Conservation (phyloP, 1,284 basidiomycete species). For the Rhodofomes roseus region DNA sequence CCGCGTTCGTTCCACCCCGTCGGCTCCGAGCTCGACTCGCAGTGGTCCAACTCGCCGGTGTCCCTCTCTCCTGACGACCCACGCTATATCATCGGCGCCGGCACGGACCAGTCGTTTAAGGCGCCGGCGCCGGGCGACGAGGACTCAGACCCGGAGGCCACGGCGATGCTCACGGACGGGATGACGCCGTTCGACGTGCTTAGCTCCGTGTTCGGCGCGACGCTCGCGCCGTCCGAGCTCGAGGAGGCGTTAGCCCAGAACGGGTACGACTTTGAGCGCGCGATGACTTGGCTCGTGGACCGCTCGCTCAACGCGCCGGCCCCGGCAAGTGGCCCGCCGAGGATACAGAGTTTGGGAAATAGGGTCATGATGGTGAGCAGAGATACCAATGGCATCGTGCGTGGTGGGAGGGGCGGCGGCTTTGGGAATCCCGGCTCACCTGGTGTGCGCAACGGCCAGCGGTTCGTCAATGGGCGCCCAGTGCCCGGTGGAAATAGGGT, state of each 20-base stretch:
- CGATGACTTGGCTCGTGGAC: slow-evolving; percentile 91
- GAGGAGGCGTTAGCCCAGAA: slow-evolving; percentile 89
- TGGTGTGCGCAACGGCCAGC: slow-evolving; percentile 44
- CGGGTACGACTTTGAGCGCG: slow-evolving; percentile 91
- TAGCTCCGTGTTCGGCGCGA: slow-evolving; percentile 87
- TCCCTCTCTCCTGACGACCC: slow-evolving; percentile 47
- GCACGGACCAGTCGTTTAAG: neutral
- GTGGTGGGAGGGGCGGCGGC: slow-evolving; percentile 46
- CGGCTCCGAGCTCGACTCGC: slow-evolving; percentile 56
- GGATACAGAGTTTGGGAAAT: slow-evolving; percentile 58
- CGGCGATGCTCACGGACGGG: slow-evolving; percentile 70
- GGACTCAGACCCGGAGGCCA: slow-evolving; percentile 51
- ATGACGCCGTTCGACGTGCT: slow-evolving; percentile 98
- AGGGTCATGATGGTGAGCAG: slow-evolving; percentile 60
- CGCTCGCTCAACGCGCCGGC: slow-evolving; percentile 48
- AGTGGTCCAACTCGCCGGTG: slow-evolving; percentile 51
- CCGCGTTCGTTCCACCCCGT: slow-evolving; percentile 61
- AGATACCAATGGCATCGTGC: slow-evolving; percentile 37
- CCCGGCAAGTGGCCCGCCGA: slow-evolving; percentile 38
- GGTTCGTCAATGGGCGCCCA: slow-evolving; percentile 57
- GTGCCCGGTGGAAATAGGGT: slow-evolving; percentile 68
- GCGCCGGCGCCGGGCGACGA: slow-evolving; percentile 17
- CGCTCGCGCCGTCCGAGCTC: slow-evolving; percentile 84
- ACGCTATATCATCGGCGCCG: slow-evolving; percentile 18
- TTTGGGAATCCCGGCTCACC: slow-evolving; percentile 28